Evolutionary conservation across 2,329 filamentous ascomycete genomes (phyloP), one percentile per base, ranked within the genome.

Genomic region (Biscogniauxia sp.): DNA sequence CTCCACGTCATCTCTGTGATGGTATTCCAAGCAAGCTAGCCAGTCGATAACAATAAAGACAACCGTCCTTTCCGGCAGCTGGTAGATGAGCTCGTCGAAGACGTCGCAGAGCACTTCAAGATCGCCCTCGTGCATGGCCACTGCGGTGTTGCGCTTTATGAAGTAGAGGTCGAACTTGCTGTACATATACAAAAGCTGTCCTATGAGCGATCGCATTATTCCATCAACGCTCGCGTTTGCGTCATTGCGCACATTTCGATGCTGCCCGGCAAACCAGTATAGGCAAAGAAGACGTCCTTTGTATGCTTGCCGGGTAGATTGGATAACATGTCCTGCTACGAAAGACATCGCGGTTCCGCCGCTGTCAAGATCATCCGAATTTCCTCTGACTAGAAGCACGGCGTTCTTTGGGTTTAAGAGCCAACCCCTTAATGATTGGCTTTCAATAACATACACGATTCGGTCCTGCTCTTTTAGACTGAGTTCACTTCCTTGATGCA

Each of bases 311-410:
- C 52, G 54, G 13, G 55, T 59, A 32, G 60, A 59, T 28, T 60
- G 61, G 25, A 62, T 49, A 19, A 60, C n/a, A 15, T 60, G 61
- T 6, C 54, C 61, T 9, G 61, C 57, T 13, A 56, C 57, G 51
- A 62, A 60, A 1, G 57, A 62, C 37, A 62, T 57, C 1, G 57
- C 60, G 4, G 57, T 53, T 25, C 26, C 28, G 32, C 53, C 25
- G 23, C 45, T 56, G 32, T 53, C 52, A 17, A 58, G 20, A 3
- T 15, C 79, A 84, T 28, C 26, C 5, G 26, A 28, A 28, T 9
- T 9, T 28, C 26, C 61, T 25, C 61, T n/a, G 19, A 62, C 51
- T 6, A 62, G 57, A 32, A 62, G 57, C 8, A 51, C 55, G 15
- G 52, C 52, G 37, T 60, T 62, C 55, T 56, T 55, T 9, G 57